Evolutionary conservation across 768 basidiomycete genomes (phyloP), one percentile per base, ranked within the genome.

Genomic region (Lanmaoa rubissima): DNA sequence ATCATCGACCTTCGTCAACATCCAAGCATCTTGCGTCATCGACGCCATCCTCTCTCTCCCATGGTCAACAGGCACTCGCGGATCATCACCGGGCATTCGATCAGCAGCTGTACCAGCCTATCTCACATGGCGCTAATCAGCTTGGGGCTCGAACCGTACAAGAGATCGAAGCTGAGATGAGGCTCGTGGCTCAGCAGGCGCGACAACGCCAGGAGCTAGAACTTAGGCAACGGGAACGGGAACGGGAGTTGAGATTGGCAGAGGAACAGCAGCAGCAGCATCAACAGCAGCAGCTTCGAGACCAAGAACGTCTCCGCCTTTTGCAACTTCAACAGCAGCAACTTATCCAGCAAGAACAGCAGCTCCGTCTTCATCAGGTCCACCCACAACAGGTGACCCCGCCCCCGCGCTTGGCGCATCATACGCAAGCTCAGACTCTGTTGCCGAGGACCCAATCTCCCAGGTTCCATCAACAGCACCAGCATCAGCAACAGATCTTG

Each of bases 101-200:
- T 79, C 81, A 58, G 49, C 79, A 58, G 3, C 34, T 51, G 44
- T 79, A 77, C 19, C 75, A 72, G 55, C 59, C 67, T 8, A 63
- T 67, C 53, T 68, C 74, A 16, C 76, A 72, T 56, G 74, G 68
- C 45, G 28, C 62, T 34, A 63, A 61, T 51, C 76, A 76, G 41
- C 66, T 65, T 6, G 78, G 78, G 36, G 76, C 79, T 11, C 83
- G 84, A 19, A 92, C 90, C 0, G 68, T 93, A 28, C 85, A 90
- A 61, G 92, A 94, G 61, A 86, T 94, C 56, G 92, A 94, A 65
- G 82, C 85, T 4, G 92, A 94, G 70, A 90, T 92, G 88, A 79
- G 79, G n/a, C 79, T 80, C 8, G 80, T 78, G 24, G 82, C 83
- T 31, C 78, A 82, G 51, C 78, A 82, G 57, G 69, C 71, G 11